These are phyloP conservation scores for Cyclotella baltica DNA, from an alignment of 108 stramenopile genomes.

Conservation along the genomic window DNA sequence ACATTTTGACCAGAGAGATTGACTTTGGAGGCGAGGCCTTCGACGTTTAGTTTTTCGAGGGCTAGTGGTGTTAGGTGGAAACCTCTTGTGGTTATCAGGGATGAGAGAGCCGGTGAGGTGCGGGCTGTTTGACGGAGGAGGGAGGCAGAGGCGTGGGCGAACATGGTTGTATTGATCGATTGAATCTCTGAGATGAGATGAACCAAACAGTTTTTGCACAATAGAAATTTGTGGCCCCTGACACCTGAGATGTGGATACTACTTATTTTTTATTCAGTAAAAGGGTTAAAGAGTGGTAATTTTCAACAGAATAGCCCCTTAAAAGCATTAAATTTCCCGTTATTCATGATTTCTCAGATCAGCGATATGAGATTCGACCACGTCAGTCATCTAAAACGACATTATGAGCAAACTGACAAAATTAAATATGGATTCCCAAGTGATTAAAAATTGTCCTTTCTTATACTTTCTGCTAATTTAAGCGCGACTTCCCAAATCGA, in stretches of 20 bases:
- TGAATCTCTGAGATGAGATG: background rate
- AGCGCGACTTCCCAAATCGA: no score
- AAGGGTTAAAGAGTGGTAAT: background rate
- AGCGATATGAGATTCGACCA: background rate
- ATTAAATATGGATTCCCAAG: no score
- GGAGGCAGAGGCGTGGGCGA: slow-evolving; percentile 12
- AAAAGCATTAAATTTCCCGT: background rate
- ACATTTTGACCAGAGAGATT: slow-evolving; percentile 84
- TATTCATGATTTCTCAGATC: background rate
- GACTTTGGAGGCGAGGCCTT: slow-evolving; percentile 79
- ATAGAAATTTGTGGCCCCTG: background rate
- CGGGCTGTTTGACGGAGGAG: slow-evolving; percentile 12
- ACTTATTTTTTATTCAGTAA: background rate
- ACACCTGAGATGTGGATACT: background rate
- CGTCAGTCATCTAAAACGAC: background rate
- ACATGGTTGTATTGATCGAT: slow-evolving; percentile 10
- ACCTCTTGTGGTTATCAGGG: slow-evolving; percentile 22
- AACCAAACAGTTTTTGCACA: no score
- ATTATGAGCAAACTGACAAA: no score
- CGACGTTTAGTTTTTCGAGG: slow-evolving; percentile 80
- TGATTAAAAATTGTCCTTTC: background rate
- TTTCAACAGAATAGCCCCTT: background rate
- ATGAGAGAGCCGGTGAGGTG: background rate
- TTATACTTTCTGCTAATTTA: background rate
- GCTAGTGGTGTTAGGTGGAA: slow-evolving; percentile 59